phyloP scores from a whole-genome alignment of 768 basidiomycete species.

The Ephemerocybe angulata region DNA sequence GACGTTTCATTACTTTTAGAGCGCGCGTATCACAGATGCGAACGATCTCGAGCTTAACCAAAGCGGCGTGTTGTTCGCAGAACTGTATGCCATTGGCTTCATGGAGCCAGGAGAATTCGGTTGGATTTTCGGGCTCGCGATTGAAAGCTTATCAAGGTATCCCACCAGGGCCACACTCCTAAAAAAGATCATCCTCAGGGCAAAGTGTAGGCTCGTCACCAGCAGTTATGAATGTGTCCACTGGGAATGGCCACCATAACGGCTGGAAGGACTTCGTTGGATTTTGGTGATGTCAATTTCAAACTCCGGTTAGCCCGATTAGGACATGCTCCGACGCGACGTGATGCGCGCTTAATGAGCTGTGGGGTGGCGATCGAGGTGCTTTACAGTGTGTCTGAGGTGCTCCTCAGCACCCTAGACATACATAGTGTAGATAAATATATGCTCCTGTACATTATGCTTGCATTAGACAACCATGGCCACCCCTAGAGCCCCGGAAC shows the following conservation, averaged over 20 bases:
- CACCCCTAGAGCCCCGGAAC: not conserved
- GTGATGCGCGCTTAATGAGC: not conserved
- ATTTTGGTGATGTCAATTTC: not conserved
- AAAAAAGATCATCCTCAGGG: no score
- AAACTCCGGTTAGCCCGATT: not conserved
- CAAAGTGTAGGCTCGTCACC: not conserved
- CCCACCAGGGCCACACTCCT: no score
- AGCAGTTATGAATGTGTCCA: not conserved
- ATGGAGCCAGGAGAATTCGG: no score
- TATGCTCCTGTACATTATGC: not conserved
- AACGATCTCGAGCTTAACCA: no score
- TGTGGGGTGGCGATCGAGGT: not conserved
- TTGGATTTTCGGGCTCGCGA: no score
- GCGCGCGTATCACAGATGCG: no score
- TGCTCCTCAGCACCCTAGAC: not conserved
- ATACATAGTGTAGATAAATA: not conserved
- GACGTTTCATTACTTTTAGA: no score
- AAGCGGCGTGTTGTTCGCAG: no score
- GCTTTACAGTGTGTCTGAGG: not conserved
- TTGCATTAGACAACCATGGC: not conserved
- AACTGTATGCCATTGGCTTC: no score
- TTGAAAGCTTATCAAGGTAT: no score
- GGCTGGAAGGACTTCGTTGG: not conserved
- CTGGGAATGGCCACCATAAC: not conserved
- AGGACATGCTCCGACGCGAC: not conserved